Base-by-base conservation (phyloP, 108 stramenopile genomes). In the Cafeteria roenbergensis region DNA sequence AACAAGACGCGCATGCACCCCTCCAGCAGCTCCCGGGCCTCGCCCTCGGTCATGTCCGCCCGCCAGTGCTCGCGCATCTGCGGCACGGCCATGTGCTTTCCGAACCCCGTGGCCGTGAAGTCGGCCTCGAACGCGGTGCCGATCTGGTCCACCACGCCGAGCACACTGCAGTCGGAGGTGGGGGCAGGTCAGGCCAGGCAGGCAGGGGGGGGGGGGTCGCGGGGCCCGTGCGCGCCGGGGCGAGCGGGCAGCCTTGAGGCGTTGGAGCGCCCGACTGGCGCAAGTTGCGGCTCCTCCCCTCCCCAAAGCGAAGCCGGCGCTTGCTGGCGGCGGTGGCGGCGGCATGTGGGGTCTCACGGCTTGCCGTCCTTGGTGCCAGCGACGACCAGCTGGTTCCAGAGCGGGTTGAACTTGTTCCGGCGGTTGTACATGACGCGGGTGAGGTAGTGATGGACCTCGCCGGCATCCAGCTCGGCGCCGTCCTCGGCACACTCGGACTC, bases 1-100 rank as follows among this genome's bases (percentile, higher is more conserved):
- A 92, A 96, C 42, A 96, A 74, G 51, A 95, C 90, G 62, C 90
- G 80, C 83, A 99, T 82, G 81, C 90, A 92, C 75, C 94, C 93
- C 77, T 96, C 94, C 73, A 99, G 63, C 63, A 99, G 58, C 30
- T 90, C 91, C 0, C 92, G 78, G 26, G 94, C 94, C 75, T 96
- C 94, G 28, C 87, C 90, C 77, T 95, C 91, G 54, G 76, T 75
- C 78, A 92, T 65, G 72, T 89, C 83, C 24, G 85, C 70, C 26
- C 86, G 75, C 84, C 91, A 97, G 67, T 84, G 81, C 69, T 90
- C 87, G 38, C 97, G 81, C 77, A 99, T 71, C 51, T 96, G 71
- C 22, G 97, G 97, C 73, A 94, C 71, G 27, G 93, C 94, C 71
- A 99, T 71, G 75, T 96, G 89, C 22, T 80, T 74, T 0, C 97